These are phyloP conservation scores for Termitomyces sp. DNA, from an alignment of 768 basidiomycete genomes.

Conservation along the genomic window DNA sequence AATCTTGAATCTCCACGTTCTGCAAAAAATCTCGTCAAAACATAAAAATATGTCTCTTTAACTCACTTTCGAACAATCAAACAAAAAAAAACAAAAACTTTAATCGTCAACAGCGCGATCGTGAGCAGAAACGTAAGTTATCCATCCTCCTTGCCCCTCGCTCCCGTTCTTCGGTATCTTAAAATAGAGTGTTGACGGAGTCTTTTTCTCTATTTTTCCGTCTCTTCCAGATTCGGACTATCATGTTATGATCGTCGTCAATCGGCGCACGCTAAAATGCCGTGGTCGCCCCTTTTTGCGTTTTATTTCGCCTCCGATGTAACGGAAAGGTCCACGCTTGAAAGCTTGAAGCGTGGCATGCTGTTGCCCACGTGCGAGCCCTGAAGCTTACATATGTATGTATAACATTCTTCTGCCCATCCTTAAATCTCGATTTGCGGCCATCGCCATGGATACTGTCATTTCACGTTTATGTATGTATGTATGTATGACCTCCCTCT, in stretches of 20 bases:
- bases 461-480: background rate
- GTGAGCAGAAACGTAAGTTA: constrained; percentile 66
- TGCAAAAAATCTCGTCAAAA: background rate
- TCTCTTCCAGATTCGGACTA: constrained; percentile 19
- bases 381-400: background rate
- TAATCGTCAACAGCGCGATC: constrained; percentile 41
- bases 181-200: background rate
- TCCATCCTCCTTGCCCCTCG: background rate
- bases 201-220: background rate
- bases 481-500: no score
- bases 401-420: background rate
- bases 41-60: background rate
- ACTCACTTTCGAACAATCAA: background rate
- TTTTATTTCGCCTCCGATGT: background rate
- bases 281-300: background rate
- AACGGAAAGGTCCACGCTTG: background rate
- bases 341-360: background rate
- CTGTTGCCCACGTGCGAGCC: background rate
- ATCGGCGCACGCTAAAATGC: background rate
- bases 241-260: constrained; percentile 18
- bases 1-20: constrained; percentile 3
- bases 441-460: background rate
- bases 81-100: background rate
- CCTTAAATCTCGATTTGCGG: background rate
- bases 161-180: background rate